phyloP scores from a whole-genome alignment of 192 early-diverging fungal species.

The Coemansia sp. region DNA sequence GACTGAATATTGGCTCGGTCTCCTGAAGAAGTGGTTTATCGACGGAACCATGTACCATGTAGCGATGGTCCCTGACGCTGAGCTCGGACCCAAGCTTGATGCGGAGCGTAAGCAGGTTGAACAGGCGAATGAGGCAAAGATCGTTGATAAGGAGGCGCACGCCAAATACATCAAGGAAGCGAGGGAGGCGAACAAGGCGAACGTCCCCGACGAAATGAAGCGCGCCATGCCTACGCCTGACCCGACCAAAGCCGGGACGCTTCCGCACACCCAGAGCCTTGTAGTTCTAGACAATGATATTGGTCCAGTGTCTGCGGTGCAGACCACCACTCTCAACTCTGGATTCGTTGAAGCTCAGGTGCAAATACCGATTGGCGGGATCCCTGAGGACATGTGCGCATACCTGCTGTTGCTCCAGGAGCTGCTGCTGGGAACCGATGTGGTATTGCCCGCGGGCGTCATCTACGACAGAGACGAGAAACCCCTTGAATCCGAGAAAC shows the following conservation, averaged over 20 bases:
- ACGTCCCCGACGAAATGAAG: conserved; percentile 58
- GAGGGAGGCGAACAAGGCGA: conserved; percentile 23
- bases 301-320: conserved; percentile 56
- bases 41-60: conserved; percentile 28
- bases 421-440: conserved; percentile 63
- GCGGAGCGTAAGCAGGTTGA: conserved; percentile 27
- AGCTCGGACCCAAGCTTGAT: conserved; percentile 25
- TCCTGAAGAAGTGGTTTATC: conserved; percentile 44
- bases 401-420: conserved; percentile 78
- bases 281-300: conserved; percentile 8
- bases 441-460: conserved; percentile 1
- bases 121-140: conserved; percentile 14
- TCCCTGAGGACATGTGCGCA: conserved; percentile 64
- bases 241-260: conserved; percentile 13
- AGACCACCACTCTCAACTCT: conserved; percentile 68
- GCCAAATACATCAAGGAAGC: conserved; percentile 54
- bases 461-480: conserved; percentile 20
- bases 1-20: conserved; percentile 34
- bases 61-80: conserved; percentile 29
- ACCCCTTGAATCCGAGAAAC: neutral
- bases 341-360: conserved; percentile 64
- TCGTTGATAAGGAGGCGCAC: conserved; percentile 36
- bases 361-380: conserved; percentile 52
- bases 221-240: conserved; percentile 56
- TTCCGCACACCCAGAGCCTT: conserved; percentile 16